Base-by-base conservation (phyloP, 352 stramenopile species). In the Lagenidium giganteum region DNA sequence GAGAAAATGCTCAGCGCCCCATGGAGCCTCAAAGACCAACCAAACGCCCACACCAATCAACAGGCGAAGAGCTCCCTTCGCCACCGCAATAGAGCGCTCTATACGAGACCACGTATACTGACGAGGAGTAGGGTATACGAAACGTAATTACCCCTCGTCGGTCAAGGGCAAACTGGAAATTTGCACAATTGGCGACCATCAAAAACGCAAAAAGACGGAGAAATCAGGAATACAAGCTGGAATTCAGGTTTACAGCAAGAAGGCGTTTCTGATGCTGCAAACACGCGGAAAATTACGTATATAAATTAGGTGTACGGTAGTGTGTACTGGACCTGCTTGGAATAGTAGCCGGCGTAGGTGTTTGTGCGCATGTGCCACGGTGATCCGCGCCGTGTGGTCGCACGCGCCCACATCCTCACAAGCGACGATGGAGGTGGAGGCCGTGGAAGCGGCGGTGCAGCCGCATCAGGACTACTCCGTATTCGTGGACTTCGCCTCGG, bases 161-260 rank as follows among this genome's bases (percentile, higher is more conserved):
- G 11, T 18, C 32, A 13, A 20, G 11, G 32, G 32, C 11, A 38
- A 38, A 38, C 16, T 38, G 32, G 32, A 38, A 13, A 32, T 32
- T 32, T 32, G 27, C 27, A 32, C 27, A 32, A 32, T 32, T 32
- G 27, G 27, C 27, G 27, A 32, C 27, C 27, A 32, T 32, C 27
- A 1, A 32, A 42, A 26, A 31, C 35, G 29, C 20, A 42, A 25
- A 41, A 32, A 17, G 22, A 18, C 9, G n/a, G 30, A n/a, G 32
- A 69, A 83, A 83, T 70, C 67, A 58, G 67, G 61, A 83, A 74
- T 83, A 62, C 54, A 9, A 24, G 17, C 31, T 28, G 24, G 25
- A 8, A 12, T 3, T 12, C 13, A 21, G 21, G 42, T 16, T 25
- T 6, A n/a, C 47, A 11, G 36, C 34, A 11, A 20, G 27, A 21